phyloP scores from a whole-genome alignment of 768 basidiomycete species.

The Cystobasidium ongulense region DNA sequence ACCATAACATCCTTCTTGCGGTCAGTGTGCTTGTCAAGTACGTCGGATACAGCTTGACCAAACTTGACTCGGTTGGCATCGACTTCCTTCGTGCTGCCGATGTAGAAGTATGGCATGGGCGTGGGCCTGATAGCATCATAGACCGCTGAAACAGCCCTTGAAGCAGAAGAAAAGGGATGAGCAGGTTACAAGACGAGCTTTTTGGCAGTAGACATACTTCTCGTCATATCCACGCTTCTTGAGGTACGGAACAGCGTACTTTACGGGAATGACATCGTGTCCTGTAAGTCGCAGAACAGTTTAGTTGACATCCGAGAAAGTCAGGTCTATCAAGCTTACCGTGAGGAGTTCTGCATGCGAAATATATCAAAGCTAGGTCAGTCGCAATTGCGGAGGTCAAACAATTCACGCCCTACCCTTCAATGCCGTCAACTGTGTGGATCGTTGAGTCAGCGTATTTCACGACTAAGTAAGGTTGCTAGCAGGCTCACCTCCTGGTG shows the following conservation, averaged over 20 bases:
- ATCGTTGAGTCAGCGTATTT: slow-evolving; percentile 56
- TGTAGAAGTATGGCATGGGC: slow-evolving; percentile 55
- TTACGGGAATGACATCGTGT: slow-evolving; percentile 61
- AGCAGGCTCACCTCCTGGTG: slow-evolving; percentile 11
- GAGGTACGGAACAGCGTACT: slow-evolving; percentile 69
- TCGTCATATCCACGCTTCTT: slow-evolving; percentile 55
- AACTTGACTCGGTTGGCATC: slow-evolving; percentile 76
- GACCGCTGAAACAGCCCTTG: slow-evolving; percentile 49
- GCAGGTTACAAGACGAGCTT: slow-evolving; percentile 4
- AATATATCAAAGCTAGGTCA: background rate
- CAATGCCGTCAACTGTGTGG: slow-evolving; percentile 55
- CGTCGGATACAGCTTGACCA: slow-evolving; percentile 71
- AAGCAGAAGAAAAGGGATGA: background rate
- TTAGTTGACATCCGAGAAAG: background rate
- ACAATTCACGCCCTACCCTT: slow-evolving; percentile 55
- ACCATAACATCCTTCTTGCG: slow-evolving; percentile 73
- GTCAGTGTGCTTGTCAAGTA: slow-evolving; percentile 64
- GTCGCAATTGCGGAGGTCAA: no score
- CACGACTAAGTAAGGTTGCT: slow-evolving; percentile 51
- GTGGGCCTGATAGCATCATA: slow-evolving; percentile 60
- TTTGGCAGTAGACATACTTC: background rate
- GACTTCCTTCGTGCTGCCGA: slow-evolving; percentile 64
- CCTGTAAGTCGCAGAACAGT: background rate
- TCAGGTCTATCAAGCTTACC: slow-evolving; percentile 57
- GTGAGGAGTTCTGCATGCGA: slow-evolving; percentile 46